Evolutionary conservation across 139 green algal species (phyloP).

Genomic region (Pleodorina starrii): DNA sequence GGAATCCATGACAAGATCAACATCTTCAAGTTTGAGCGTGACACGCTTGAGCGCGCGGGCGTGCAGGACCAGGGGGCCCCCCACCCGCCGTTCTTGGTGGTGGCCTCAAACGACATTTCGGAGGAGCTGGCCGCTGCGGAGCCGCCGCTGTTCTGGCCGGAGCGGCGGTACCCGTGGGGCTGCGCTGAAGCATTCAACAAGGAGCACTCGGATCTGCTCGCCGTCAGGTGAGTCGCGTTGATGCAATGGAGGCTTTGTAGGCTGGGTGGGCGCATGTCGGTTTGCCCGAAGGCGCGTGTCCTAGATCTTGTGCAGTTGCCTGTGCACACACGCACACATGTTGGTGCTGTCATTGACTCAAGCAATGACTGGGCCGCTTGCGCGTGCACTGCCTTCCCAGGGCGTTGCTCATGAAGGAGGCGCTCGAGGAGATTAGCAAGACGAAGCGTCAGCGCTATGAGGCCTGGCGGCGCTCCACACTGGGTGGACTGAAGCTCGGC

Average conservation of each 20-base stretch:
- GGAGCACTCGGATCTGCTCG: conserved; percentile 83
- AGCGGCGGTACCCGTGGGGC: conserved; percentile 82
- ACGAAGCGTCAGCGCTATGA: conserved; percentile 73
- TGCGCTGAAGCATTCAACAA: conserved; percentile 84
- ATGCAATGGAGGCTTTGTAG: too few relatives aligned
- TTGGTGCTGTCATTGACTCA: too few relatives aligned
- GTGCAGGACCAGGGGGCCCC: conserved; percentile 63
- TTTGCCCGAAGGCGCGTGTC: too few relatives aligned
- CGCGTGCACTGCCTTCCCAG: too few relatives aligned
- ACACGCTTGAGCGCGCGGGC: conserved; percentile 74
- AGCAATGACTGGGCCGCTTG: too few relatives aligned
- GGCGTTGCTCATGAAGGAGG: conserved; percentile 77
- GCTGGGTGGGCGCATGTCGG: too few relatives aligned
- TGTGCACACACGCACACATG: too few relatives aligned
- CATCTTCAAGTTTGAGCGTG: conserved; percentile 84
- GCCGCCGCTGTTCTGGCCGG: conserved; percentile 78
- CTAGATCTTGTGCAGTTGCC: too few relatives aligned
- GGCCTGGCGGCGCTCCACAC: conserved; percentile 58
- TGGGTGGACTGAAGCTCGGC: conserved; percentile 56
- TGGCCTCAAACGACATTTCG: conserved; percentile 77
- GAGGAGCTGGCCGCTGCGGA: conserved; percentile 65
- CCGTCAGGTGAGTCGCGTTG: conserved; percentile 74
- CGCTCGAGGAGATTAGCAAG: conserved; percentile 75
- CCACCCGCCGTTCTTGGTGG: conserved; percentile 76
- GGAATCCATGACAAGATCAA: conserved; percentile 76